Conservation (phyloP, 2,329 filamentous ascomycete species). For the Sporothrix brunneoviolacea region DNA sequence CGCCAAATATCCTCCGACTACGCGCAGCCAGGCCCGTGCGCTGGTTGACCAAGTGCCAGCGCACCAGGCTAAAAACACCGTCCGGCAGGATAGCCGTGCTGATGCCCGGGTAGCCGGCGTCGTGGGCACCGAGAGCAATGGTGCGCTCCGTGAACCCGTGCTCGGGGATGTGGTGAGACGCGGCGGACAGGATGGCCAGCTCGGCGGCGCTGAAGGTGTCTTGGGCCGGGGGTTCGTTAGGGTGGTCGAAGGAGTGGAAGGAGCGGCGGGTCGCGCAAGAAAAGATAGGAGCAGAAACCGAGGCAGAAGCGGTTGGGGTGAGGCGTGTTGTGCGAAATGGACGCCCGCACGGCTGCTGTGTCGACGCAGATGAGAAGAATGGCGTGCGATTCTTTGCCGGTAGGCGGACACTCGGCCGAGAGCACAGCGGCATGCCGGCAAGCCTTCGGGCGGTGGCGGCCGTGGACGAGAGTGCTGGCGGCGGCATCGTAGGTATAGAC, state of each 20-base stretch:
- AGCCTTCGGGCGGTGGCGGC: slow-evolving; percentile 6
- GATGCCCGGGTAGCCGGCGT: slow-evolving; percentile 80
- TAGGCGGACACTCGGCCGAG: neutral
- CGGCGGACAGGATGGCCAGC: slow-evolving; percentile 70
- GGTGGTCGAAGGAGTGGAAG: slow-evolving; percentile 73
- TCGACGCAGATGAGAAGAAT: neutral
- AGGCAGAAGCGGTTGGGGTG: neutral
- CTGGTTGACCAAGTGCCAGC: slow-evolving; percentile 66
- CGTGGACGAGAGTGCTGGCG: neutral
- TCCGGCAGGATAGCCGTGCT: slow-evolving; percentile 75
- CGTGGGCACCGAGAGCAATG: slow-evolving; percentile 70
- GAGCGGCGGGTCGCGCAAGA: slow-evolving; percentile 22
- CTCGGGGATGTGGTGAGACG: slow-evolving; percentile 68
- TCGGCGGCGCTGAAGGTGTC: slow-evolving; percentile 62
- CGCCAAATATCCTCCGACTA: slow-evolving; percentile 34
- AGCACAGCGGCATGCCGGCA: neutral
- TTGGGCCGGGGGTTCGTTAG: slow-evolving; percentile 55
- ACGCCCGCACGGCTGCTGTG: neutral
- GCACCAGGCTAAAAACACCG: slow-evolving; percentile 74
- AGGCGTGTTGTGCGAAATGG: neutral
- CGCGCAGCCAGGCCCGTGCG: slow-evolving; percentile 50
- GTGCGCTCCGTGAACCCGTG: slow-evolving; percentile 75
- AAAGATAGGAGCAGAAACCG: slow-evolving; percentile 3
- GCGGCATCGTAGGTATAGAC: neutral
- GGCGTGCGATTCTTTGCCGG: neutral